Conservation (phyloP, 2,329 filamentous ascomycete genomes). For the Sclerotiophoma versabilis region DNA sequence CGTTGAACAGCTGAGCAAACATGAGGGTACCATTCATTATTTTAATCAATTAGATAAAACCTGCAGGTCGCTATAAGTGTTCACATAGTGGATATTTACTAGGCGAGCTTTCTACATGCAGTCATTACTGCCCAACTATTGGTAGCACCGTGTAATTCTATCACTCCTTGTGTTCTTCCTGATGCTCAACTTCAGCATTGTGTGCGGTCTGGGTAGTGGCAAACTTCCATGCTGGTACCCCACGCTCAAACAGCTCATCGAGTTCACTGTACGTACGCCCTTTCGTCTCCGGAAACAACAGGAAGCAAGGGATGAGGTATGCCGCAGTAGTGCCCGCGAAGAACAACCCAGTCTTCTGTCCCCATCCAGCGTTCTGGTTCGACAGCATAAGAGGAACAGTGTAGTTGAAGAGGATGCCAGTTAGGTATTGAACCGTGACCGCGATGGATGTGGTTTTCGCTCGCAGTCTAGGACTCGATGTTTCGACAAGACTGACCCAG, state of each 20-base stretch:
- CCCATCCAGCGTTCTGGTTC: constrained; percentile 75
- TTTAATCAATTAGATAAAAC: too few species aligned
- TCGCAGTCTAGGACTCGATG: constrained; percentile 66
- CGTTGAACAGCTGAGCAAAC: too few species aligned
- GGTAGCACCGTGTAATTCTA: background rate
- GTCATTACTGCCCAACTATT: too few species aligned
- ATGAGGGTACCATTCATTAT: too few species aligned
- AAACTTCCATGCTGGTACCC: constrained; percentile 26
- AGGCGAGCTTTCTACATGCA: too few species aligned
- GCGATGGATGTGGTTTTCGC: constrained; percentile 88
- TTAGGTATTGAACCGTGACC: constrained; percentile 74
- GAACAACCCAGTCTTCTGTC: constrained; percentile 83
- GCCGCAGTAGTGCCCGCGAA: constrained; percentile 80
- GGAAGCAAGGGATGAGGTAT: constrained; percentile 78
- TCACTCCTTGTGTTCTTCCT: background rate
- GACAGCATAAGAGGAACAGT: constrained; percentile 67
- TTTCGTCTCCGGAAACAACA: constrained; percentile 76
- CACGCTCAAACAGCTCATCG: constrained; percentile 76
- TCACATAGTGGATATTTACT: too few species aligned
- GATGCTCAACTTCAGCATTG: background rate
- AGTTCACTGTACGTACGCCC: constrained; percentile 83
- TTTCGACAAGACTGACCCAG: constrained; percentile 1
- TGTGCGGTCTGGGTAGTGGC: background rate
- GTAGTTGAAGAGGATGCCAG: constrained; percentile 79
- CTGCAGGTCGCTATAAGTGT: too few species aligned